Conservation (phyloP, 495 filamentous ascomycete species). For the Eremomyces bilateralis region DNA sequence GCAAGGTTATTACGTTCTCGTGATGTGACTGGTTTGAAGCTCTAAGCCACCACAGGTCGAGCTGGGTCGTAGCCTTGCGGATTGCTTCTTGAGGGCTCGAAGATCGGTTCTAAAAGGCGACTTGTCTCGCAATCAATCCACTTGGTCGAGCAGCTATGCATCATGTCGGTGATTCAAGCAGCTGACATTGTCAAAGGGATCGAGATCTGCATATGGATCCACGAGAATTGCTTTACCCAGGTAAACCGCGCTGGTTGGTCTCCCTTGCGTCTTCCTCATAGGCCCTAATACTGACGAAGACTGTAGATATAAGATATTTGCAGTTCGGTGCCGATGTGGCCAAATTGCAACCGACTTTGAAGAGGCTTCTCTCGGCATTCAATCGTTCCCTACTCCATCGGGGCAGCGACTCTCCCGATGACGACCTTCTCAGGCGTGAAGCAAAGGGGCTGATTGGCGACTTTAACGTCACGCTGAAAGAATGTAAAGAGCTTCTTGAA, state of each 20-base stretch:
- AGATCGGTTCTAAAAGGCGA: too few species aligned
- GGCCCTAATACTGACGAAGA: background rate
- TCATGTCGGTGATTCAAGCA: background rate
- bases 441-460: slow-evolving; percentile 1
- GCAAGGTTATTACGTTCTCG: too few species aligned
- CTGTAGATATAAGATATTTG: slow-evolving; percentile 1
- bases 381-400: background rate
- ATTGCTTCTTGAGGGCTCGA: too few species aligned
- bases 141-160: background rate
- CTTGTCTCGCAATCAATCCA: too few species aligned
- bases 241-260: slow-evolving; percentile 3
- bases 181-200: slow-evolving; percentile 4
- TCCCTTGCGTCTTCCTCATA: too few species aligned
- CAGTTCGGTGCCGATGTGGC: slow-evolving; percentile 1
- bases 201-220: slow-evolving; percentile 4
- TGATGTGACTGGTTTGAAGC: too few species aligned
- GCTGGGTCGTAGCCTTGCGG: too few species aligned
- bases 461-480: slow-evolving; percentile 1
- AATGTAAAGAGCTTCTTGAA: slow-evolving; percentile 4
- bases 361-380: slow-evolving; percentile 1
- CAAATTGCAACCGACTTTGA: background rate
- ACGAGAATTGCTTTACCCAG: slow-evolving; percentile 3
- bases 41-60: too few species aligned
- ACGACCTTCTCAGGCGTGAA: slow-evolving; percentile 2
- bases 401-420: background rate